phyloP scores from a whole-genome alignment of 805 yeast genomes.

The Spathaspora passalidarum region DNA sequence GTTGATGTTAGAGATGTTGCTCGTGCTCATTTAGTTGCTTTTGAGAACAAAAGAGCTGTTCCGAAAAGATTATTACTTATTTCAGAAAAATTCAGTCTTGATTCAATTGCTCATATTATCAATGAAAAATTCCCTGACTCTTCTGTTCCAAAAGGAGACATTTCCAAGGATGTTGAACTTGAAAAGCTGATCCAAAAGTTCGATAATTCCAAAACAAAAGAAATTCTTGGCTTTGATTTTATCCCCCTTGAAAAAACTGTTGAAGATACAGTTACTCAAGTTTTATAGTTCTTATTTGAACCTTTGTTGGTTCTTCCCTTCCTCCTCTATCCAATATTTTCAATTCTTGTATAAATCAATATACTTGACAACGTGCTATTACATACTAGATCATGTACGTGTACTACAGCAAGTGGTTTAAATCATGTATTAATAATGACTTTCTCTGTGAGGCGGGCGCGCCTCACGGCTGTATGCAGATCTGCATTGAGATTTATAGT shows the following conservation, averaged over 20 bases:
- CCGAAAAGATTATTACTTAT: slow-evolving; percentile 14
- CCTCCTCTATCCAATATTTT: no score
- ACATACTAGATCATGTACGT: no score
- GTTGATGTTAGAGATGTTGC: slow-evolving; percentile 68
- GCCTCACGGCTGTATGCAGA: no score
- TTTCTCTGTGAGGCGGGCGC: no score
- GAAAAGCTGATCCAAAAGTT: neutral
- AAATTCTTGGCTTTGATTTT: slow-evolving; percentile 31
- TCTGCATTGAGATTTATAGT: no score
- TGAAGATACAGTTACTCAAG: slow-evolving; percentile 37
- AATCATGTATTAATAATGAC: no score
- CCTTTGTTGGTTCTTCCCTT: no score
- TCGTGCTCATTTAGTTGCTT: slow-evolving; percentile 50
- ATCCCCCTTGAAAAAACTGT: slow-evolving; percentile 35
- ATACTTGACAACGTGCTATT: no score
- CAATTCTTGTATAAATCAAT: no score
- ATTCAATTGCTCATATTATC: slow-evolving; percentile 28
- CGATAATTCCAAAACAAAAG: slow-evolving; percentile 2
- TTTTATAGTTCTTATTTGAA: neutral
- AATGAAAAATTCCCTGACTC: slow-evolving; percentile 19
- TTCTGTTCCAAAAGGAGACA: slow-evolving; percentile 2
- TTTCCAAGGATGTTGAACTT: neutral
- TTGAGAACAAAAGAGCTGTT: slow-evolving; percentile 32
- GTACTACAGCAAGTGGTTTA: no score
- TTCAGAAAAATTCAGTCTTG: slow-evolving; percentile 28